Evolutionary conservation across 2,329 filamentous ascomycete species (phyloP).

Genomic region (Apiospora malaysiana): DNA sequence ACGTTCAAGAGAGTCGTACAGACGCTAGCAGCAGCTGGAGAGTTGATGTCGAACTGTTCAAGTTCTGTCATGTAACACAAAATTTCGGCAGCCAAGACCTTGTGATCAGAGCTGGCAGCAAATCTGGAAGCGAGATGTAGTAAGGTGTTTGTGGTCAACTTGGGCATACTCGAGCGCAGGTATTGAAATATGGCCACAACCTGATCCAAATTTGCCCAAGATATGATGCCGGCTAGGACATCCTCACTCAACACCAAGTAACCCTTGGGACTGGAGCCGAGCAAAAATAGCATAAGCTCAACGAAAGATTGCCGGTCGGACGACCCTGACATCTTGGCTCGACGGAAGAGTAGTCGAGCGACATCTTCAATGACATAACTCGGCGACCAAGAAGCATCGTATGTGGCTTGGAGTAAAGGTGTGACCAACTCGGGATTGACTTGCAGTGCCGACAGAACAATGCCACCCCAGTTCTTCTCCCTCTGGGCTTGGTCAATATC

Average conservation of each 20-base stretch:
- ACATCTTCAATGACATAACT: conserved; percentile 39
- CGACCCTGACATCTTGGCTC: conserved; percentile 8
- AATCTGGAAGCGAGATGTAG: conserved; percentile 55
- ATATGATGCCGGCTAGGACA: conserved; percentile 30
- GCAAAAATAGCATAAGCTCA: conserved; percentile 31
- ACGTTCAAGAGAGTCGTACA: conserved; percentile 64
- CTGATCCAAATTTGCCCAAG: conserved; percentile 23
- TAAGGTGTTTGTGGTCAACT: conserved; percentile 45
- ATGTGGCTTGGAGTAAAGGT: conserved; percentile 34
- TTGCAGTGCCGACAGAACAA: conserved; percentile 32
- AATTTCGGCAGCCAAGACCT: conserved; percentile 50
- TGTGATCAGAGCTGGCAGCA: conserved; percentile 46
- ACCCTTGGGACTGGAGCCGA: conserved; percentile 32
- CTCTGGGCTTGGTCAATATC: conserved; percentile 31
- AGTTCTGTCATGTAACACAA: conserved; percentile 43
- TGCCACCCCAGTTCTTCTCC: conserved; percentile 34
- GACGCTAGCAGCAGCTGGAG: conserved; percentile 54
- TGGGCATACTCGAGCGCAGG: conserved; percentile 31
- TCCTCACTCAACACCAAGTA: conserved; percentile 34
- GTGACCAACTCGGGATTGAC: conserved; percentile 29
- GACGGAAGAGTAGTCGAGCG: conserved; percentile 32
- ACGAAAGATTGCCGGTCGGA: conserved; percentile 23
- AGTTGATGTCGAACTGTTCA: conserved; percentile 52
- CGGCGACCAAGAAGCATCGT: conserved; percentile 36
- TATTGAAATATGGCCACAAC: conserved; percentile 30